Evolutionary conservation across 2,329 filamentous ascomycete genomes (phyloP).

Genomic region (Epichloe aotearoae): DNA sequence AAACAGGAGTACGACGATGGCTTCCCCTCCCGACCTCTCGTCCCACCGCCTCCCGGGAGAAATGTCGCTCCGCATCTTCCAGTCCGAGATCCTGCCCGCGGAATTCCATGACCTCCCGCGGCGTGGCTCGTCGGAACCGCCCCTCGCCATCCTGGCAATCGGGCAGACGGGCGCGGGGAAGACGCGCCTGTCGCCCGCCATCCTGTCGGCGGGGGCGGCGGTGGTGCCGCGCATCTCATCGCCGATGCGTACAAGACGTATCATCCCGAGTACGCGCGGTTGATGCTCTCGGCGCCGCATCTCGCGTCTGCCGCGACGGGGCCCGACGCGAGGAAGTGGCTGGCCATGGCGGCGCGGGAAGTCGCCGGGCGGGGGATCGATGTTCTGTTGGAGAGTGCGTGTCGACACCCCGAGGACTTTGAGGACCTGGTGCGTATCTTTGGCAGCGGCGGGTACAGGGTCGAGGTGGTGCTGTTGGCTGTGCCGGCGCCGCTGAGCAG

Average conservation of each 20-base stretch:
- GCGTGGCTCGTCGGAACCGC: slow-evolving; percentile 8
- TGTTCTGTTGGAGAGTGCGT: slow-evolving; percentile 32
- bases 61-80: slow-evolving; percentile 19
- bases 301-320: slow-evolving; percentile 26
- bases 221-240: slow-evolving; percentile 26
- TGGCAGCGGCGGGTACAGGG: slow-evolving; percentile 19
- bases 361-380: slow-evolving; percentile 20
- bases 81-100: slow-evolving; percentile 17
- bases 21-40: slow-evolving; percentile 16
- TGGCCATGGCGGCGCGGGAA: slow-evolving; percentile 23
- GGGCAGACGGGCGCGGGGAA: slow-evolving; percentile 38
- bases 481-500: slow-evolving; percentile 28
- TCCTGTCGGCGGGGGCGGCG: slow-evolving; percentile 15
- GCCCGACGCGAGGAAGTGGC: slow-evolving; percentile 30
- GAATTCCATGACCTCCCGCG: slow-evolving; percentile 17
- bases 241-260: slow-evolving; percentile 36
- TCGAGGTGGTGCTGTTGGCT: slow-evolving; percentile 28
- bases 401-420: slow-evolving; percentile 30
- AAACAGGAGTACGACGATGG: background rate
- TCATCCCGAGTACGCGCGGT: slow-evolving; percentile 27
- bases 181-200: slow-evolving; percentile 27
- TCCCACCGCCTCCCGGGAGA: slow-evolving; percentile 19
- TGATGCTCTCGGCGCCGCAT: slow-evolving; percentile 17
- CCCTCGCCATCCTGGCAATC: slow-evolving; percentile 29
- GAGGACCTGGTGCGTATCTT: slow-evolving; percentile 22